phyloP scores from a whole-genome alignment of 2,329 filamentous ascomycete genomes.

The Fusarium tricinctum region DNA sequence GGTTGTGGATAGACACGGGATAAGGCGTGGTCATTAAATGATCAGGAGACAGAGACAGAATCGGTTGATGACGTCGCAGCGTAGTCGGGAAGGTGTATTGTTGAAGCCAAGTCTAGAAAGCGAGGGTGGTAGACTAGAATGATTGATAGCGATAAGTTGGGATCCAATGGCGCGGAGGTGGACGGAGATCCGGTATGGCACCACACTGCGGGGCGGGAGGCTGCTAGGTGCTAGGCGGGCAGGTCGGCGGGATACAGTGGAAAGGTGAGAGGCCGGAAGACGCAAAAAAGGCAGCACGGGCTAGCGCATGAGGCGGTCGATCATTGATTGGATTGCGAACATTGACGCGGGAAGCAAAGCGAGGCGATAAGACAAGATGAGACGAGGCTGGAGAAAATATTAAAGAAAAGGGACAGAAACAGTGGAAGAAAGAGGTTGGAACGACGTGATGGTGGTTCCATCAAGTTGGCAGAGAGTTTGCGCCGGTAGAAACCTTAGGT shows the following conservation, averaged over 20 bases:
- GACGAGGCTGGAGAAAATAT: conserved; percentile 6
- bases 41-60: conserved; percentile 20
- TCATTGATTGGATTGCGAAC: conserved; percentile 30
- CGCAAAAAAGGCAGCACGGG: conserved; percentile 19
- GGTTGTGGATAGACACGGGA: conserved; percentile 13
- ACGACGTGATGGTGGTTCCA: background rate
- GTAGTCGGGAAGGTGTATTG: conserved; percentile 22
- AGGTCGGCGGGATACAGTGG: conserved; percentile 19
- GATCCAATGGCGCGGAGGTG: conserved; percentile 40
- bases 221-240: conserved; percentile 21
- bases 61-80: conserved; percentile 25
- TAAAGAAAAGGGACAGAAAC: conserved; percentile 24
- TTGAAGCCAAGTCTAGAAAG: conserved; percentile 33
- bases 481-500: conserved; percentile 34
- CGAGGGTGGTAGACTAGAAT: conserved; percentile 6
- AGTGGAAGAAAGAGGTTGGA: conserved; percentile 20
- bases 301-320: conserved; percentile 22
- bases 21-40: conserved; percentile 44
- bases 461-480: background rate
- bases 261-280: conserved; percentile 27
- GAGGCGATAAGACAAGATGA: background rate
- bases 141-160: conserved; percentile 28
- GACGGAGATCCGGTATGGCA: conserved; percentile 39
- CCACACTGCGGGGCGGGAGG: conserved; percentile 41
- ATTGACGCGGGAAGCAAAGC: conserved; percentile 12